These are phyloP conservation scores for Stephania japonica DNA, from an alignment of 164 flowering plant species.

Conservation along the genomic window DNA sequence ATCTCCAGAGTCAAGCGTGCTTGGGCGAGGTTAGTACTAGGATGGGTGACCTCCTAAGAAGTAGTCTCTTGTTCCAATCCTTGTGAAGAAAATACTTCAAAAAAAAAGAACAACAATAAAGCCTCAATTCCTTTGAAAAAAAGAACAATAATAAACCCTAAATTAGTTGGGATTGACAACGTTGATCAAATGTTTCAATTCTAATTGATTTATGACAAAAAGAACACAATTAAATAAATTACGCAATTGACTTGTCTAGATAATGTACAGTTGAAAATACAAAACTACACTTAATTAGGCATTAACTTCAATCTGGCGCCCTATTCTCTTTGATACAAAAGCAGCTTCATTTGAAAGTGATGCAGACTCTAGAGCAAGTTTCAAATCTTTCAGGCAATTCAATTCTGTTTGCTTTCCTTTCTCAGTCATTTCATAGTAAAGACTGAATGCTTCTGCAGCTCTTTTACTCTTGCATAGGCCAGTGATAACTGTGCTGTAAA, in stretches of 20 bases:
- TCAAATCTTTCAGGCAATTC: conserved; percentile 37
- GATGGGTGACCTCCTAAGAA: too few relatives aligned
- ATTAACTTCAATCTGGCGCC: neutral
- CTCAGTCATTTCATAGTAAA: conserved; percentile 60
- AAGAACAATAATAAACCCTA: too few relatives aligned
- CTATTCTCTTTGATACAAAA: conserved; percentile 52
- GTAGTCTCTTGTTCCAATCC: too few relatives aligned
- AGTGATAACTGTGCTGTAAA: conserved; percentile 33
- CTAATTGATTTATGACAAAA: too few relatives aligned
- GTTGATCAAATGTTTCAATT: too few relatives aligned
- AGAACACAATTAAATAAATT: neutral
- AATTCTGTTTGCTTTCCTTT: conserved; percentile 31
- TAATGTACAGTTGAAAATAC: neutral
- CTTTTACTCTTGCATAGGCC: conserved; percentile 47
- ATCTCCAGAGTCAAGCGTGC: too few relatives aligned
- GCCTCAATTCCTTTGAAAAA: too few relatives aligned
- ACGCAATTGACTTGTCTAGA: neutral
- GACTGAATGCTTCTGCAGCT: conserved; percentile 54
- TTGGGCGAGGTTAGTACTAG: too few relatives aligned
- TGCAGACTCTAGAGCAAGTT: conserved; percentile 32
- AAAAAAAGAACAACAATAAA: too few relatives aligned
- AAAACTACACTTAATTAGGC: neutral
- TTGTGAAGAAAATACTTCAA: too few relatives aligned
- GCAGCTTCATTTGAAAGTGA: conserved; percentile 51
- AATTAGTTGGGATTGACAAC: too few relatives aligned